phyloP scores from a whole-genome alignment of 139 green algal genomes.

The Tetradesmus obliquus region DNA sequence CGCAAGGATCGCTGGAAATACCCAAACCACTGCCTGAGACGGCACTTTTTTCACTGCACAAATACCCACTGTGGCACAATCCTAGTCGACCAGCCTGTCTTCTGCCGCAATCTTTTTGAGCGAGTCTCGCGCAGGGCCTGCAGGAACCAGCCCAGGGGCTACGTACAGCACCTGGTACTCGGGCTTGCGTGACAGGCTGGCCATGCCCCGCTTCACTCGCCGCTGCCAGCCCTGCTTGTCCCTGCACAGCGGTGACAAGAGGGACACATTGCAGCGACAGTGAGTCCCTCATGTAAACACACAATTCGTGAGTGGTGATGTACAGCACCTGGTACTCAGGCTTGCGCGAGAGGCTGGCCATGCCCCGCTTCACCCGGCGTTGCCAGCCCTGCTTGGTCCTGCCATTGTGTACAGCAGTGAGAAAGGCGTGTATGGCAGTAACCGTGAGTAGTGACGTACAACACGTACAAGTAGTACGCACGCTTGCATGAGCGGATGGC shows the following conservation, averaged over 20 bases:
- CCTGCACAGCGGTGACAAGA: background rate
- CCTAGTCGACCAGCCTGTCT: background rate
- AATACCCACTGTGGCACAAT: no score
- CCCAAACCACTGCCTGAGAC: no score
- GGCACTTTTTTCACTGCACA: no score
- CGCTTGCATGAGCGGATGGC: no score
- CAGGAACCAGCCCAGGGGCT: background rate
- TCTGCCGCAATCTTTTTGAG: constrained; percentile 20
- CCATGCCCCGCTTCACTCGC: constrained; percentile 34
- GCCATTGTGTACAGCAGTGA: no score
- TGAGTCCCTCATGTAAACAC: no score
- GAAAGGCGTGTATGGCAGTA: background rate
- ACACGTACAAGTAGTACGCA: background rate
- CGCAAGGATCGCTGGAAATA: no score
- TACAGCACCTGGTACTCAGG: constrained; percentile 34
- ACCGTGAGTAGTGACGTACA: background rate
- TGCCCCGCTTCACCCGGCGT: constrained; percentile 19
- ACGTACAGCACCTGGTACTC: constrained; percentile 41
- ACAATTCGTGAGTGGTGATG: background rate
- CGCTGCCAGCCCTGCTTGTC: constrained; percentile 24
- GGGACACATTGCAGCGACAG: background rate
- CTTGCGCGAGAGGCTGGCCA: background rate
- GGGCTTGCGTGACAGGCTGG: background rate
- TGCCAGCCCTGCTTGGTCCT: constrained; percentile 7
- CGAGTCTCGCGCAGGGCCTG: background rate